Evolutionary conservation across 2,329 filamentous ascomycete species (phyloP).

Genomic region (Fusarium mangiferae): DNA sequence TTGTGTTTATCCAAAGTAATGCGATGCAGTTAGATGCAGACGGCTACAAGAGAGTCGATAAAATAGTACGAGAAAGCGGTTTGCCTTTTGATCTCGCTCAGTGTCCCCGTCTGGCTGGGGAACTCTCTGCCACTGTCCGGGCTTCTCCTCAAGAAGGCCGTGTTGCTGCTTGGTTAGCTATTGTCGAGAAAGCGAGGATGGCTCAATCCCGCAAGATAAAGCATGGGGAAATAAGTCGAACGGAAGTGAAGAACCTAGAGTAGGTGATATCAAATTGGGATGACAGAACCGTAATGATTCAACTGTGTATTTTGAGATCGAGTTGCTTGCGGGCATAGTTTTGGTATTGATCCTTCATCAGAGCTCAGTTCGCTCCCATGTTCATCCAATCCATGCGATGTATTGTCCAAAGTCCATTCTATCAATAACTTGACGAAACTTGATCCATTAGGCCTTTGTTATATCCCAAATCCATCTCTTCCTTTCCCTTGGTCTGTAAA

Average conservation of each 20-base stretch:
- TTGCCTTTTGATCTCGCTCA: constrained; percentile 44
- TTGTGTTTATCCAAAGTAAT: constrained; percentile 56
- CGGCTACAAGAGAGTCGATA: constrained; percentile 60
- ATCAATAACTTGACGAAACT: constrained; percentile 1
- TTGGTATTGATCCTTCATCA: constrained; percentile 17
- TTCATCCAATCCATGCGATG: neutral
- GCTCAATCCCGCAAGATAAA: neutral
- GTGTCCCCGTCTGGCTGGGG: neutral
- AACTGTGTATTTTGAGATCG: no score
- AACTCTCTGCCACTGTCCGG: neutral
- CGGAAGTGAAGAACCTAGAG: neutral
- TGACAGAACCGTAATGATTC: neutral
- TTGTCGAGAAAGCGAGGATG: neutral
- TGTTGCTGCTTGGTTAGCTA: constrained; percentile 5
- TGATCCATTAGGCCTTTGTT: neutral
- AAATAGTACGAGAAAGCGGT: constrained; percentile 49
- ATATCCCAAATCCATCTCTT: neutral
- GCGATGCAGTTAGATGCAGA: constrained; percentile 58
- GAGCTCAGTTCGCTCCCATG: neutral
- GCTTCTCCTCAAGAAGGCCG: constrained; percentile 5
- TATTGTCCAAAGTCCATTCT: constrained; percentile 1
- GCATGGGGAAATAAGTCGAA: neutral
- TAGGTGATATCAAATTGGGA: neutral
- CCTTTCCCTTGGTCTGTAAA: constrained; percentile 8
- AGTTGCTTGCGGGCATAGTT: constrained; percentile 53